phyloP scores from a whole-genome alignment of 371 early-diverging fungal species.

The Nosema muscidifuracis region DNA sequence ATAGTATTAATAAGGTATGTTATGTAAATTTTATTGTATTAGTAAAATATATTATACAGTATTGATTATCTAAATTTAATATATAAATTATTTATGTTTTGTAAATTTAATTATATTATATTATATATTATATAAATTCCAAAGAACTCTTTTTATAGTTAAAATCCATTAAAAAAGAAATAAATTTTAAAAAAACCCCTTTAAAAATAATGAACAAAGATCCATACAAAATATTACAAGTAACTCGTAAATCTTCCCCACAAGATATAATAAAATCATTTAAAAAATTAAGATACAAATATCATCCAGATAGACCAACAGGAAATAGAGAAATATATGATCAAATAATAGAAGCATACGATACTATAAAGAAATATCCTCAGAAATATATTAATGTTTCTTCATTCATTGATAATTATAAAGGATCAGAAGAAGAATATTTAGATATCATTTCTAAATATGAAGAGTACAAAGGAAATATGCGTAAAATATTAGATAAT shows the following conservation, averaged over 20 bases:
- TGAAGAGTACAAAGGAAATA: slow-evolving; percentile 54
- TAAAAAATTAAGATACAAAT: slow-evolving; percentile 71
- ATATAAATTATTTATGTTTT: too few species aligned
- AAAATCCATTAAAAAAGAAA: not conserved
- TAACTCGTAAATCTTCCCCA: slow-evolving; percentile 70
- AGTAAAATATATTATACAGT: too few species aligned
- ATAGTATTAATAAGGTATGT: too few species aligned
- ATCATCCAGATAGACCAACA: slow-evolving; percentile 79
- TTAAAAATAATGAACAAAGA: slow-evolving; percentile 26
- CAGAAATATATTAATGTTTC: slow-evolving; percentile 34
- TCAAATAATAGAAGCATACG: slow-evolving; percentile 46
- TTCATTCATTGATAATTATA: slow-evolving; percentile 39
- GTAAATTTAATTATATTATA: too few species aligned
- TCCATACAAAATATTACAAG: slow-evolving; percentile 74
- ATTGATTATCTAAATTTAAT: too few species aligned
- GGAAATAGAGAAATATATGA: slow-evolving; percentile 66
- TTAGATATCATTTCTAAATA: slow-evolving; percentile 46
- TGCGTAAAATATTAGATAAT: slow-evolving; percentile 51
- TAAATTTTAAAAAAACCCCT: not conserved
- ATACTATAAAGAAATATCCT: slow-evolving; percentile 20
- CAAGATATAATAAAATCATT: slow-evolving; percentile 82
- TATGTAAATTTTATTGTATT: too few species aligned
- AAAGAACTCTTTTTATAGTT: not conserved
- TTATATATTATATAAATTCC: too few species aligned
- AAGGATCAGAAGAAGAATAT: slow-evolving; percentile 51